Conservation (phyloP, 2,329 filamentous ascomycete species). For the Cordyceps cateniannulata region DNA sequence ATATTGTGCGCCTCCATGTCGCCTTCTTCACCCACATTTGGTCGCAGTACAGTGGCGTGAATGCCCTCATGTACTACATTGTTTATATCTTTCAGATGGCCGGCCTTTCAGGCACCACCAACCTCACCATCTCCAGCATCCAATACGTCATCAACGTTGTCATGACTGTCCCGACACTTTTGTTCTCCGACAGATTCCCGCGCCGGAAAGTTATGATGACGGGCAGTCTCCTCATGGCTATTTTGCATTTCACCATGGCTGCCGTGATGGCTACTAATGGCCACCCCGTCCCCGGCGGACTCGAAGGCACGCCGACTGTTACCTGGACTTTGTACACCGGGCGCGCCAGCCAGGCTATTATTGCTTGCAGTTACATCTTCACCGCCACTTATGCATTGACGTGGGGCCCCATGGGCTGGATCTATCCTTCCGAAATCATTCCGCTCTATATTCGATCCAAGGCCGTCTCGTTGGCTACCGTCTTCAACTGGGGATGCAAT, state of each 20-base stretch:
- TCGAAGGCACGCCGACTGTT: constrained; percentile 34
- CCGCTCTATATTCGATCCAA: constrained; percentile 36
- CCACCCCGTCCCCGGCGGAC: constrained; percentile 30
- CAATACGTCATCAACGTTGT: constrained; percentile 46
- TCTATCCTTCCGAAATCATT: constrained; percentile 42
- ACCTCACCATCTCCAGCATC: constrained; percentile 42
- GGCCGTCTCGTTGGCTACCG: constrained; percentile 36
- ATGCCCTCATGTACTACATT: constrained; percentile 50
- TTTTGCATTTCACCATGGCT: constrained; percentile 46
- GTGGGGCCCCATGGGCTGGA: constrained; percentile 40
- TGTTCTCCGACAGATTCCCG: constrained; percentile 47
- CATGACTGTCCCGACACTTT: constrained; percentile 41
- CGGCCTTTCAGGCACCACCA: constrained; percentile 30
- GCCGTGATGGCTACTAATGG: constrained; percentile 40
- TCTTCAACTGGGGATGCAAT: constrained; percentile 30
- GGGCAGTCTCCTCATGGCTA: constrained; percentile 56
- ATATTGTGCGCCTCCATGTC: constrained; percentile 40
- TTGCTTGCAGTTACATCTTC: constrained; percentile 57
- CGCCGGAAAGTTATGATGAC: constrained; percentile 56
- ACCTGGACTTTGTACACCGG: constrained; percentile 15
- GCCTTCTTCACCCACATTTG: constrained; percentile 42
- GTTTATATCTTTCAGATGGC: constrained; percentile 24
- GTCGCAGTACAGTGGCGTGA: constrained; percentile 44
- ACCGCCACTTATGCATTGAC: constrained; percentile 40
- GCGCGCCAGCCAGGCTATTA: constrained; percentile 52